Conservation (phyloP, 257 asterid species). For the Ballota nigra region DNA sequence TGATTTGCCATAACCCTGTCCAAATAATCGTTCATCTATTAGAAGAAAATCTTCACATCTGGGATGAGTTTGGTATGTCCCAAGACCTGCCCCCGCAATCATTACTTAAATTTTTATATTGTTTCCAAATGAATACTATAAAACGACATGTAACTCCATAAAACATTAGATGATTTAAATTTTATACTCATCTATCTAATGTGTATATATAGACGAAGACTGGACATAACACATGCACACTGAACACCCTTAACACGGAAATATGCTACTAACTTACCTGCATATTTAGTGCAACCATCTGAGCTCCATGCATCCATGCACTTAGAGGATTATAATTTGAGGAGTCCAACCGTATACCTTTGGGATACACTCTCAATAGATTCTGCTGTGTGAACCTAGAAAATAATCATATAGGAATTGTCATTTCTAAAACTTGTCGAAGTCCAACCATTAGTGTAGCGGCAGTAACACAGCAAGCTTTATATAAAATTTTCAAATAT, state of each 20-base stretch:
- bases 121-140: not conserved
- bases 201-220: too few species aligned
- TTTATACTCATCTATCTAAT: too few species aligned
- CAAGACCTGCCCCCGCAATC: too few species aligned
- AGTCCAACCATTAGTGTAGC: not conserved
- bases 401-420: not conserved
- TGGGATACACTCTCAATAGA: slow-evolving; percentile 39
- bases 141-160: not conserved
- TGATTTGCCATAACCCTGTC: slow-evolving; percentile 42
- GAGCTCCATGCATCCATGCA: slow-evolving; percentile 49
- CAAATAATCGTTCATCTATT: not conserved
- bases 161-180: not conserved
- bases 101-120: too few species aligned
- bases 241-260: not conserved
- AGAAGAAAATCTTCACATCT: not conserved
- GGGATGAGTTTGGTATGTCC: too few species aligned
- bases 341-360: slow-evolving; percentile 36
- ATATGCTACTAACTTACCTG: slow-evolving; percentile 24
- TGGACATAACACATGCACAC: not conserved
- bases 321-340: slow-evolving; percentile 37
- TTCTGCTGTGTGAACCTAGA: slow-evolving; percentile 40
- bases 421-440: not conserved
- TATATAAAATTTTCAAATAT: too few species aligned
- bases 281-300: slow-evolving; percentile 50
- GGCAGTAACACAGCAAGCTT: not conserved